Conservation (phyloP, 2,329 filamentous ascomycete species). For the Trichophyton verrucosum region DNA sequence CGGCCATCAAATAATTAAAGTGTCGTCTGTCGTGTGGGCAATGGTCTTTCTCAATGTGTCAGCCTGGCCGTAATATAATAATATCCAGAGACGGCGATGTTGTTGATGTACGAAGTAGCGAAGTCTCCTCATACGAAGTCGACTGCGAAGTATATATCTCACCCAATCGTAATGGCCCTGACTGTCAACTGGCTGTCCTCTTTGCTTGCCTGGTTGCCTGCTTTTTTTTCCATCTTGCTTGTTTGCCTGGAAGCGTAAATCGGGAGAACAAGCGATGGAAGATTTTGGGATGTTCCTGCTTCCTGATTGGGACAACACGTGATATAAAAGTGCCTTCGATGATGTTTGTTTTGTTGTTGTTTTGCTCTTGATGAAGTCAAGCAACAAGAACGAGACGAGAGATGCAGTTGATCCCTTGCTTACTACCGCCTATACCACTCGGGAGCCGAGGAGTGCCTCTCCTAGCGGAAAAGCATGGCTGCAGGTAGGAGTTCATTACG, state of each 20-base stretch:
- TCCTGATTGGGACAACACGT: conserved; percentile 1
- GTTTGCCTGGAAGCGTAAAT: neutral
- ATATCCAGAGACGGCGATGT: neutral
- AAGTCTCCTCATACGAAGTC: too few species aligned
- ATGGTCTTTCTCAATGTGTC: neutral
- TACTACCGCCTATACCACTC: neutral
- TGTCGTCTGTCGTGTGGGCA: neutral
- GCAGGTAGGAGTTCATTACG: conserved; percentile 7
- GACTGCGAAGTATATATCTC: too few species aligned
- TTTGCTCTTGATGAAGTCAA: neutral
- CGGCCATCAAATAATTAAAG: neutral
- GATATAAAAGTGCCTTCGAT: conserved; percentile 16
- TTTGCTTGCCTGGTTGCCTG: too few species aligned
- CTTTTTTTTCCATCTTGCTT: neutral
- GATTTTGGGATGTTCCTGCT: neutral
- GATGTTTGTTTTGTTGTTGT: neutral
- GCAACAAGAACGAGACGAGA: neutral
- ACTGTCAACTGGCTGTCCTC: neutral
- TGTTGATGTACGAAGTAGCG: neutral
- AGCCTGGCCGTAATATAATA: neutral
- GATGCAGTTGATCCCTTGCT: neutral
- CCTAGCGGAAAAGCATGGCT: conserved; percentile 4
- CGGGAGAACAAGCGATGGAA: too few species aligned
- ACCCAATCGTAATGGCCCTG: too few species aligned
- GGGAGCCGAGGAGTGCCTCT: neutral